Percentiles rank a stretch among this genome's conserved stretches.
Conservation (phyloP, 352 stramenopile species). For the Discostella stelligera region DNA sequence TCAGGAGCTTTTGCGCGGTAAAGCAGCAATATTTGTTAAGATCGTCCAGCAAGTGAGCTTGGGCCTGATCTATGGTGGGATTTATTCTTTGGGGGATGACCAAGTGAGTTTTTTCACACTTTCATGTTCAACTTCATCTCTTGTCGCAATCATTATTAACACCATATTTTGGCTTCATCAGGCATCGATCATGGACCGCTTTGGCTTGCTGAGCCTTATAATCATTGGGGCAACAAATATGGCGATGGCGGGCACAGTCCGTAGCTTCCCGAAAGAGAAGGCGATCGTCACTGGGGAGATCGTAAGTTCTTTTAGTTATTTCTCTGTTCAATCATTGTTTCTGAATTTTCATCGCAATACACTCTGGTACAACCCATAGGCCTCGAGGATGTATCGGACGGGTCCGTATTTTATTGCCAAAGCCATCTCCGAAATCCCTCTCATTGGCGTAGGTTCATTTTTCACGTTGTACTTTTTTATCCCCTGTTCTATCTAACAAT, state of each 20-base stretch:
- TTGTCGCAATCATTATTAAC: background rate
- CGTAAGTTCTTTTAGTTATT: background rate
- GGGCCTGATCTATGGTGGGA: slow-evolving; percentile 79
- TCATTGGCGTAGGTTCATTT: slow-evolving; percentile 50
- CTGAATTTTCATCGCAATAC: background rate
- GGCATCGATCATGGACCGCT: slow-evolving; percentile 78
- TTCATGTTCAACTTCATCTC: background rate
- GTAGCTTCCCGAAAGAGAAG: slow-evolving; percentile 82
- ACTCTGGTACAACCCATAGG: slow-evolving; percentile 1
- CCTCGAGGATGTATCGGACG: slow-evolving; percentile 71
- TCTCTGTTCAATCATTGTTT: background rate
- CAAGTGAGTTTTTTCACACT: slow-evolving; percentile 45
- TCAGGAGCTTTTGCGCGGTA: slow-evolving; percentile 65
- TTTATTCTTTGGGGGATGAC: slow-evolving; percentile 73
- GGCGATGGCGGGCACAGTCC: slow-evolving; percentile 77
- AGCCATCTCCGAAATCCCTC: slow-evolving; percentile 77
- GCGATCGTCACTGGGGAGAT: slow-evolving; percentile 73
- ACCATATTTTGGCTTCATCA: slow-evolving; percentile 13
- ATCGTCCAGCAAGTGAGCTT: slow-evolving; percentile 75
- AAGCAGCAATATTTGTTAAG: slow-evolving; percentile 76
- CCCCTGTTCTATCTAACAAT: slow-evolving; percentile 19
- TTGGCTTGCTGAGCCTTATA: slow-evolving; percentile 79
- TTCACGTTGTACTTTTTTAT: background rate
- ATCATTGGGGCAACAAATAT: slow-evolving; percentile 81
- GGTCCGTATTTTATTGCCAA: slow-evolving; percentile 83